Evolutionary conservation across 805 yeast species (phyloP), one percentile per base, ranked within the genome.

Genomic region (Candida cerambycidarum): DNA sequence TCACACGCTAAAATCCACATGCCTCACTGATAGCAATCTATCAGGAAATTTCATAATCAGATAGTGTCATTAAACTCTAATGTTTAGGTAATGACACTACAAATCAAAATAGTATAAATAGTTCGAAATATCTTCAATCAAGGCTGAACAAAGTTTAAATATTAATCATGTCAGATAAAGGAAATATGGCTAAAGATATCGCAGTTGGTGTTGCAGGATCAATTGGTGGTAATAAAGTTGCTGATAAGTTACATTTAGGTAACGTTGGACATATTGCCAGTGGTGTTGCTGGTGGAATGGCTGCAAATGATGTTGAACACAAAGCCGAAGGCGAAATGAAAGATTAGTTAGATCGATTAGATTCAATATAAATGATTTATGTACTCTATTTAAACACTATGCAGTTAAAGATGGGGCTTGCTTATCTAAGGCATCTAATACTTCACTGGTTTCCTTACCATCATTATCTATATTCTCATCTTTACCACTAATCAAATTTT

Each of bases 151-250:
- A 33, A 21, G n/a, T 35, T 25, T 24, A 24, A 25, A n/a, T 24
- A 24, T 6, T 24, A 24, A 39, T 32, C 17, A 48, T 45, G 49
- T 32, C 45, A 28, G 52, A 32, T 38, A 46, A 46, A 42, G 35
- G 36, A 38, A 48, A 59, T 38, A 54, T 57, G 16, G 62, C 50
- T 37, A 65, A 66, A 47, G 54, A 62, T 52, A 63, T 66, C 39
- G 69, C 62, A 5, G 66, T 59, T 15, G 55, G 63, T 3, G 64
- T 65, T 28, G 69, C 59, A 4, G 71, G 71, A 4, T 63, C 69
- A n/a, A n/a, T 66, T 14, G 68, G 59, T 4, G 71, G 67, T n/a
- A 62, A 60, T 52, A 63, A 63, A 52, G 60, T 62, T 6, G 71
- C 71, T 14, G 69, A 65, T 43, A 56, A 54, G 36, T 51, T 61